Percentiles rank a stretch among this genome's conserved stretches.
Evolutionary conservation across 768 basidiomycete species (phyloP).

Genomic region (Leccinum subgranulosum): DNA sequence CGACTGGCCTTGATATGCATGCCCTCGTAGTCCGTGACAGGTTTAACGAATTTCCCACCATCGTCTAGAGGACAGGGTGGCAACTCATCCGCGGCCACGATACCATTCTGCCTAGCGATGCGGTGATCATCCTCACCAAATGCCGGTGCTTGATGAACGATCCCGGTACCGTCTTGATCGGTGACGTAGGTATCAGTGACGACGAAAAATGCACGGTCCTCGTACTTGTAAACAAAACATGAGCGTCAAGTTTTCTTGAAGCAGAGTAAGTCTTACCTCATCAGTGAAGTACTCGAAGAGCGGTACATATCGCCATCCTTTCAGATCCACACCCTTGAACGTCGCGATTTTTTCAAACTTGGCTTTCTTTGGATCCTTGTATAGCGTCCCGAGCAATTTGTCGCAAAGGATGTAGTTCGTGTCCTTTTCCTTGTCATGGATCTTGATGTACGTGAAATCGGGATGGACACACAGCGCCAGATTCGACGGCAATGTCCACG

Average conservation of each 20-base stretch:
- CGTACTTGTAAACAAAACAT: conserved; percentile 53
- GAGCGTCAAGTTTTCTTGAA: neutral
- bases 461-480: conserved; percentile 95
- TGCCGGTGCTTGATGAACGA: conserved; percentile 97
- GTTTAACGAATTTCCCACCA: conserved; percentile 78
- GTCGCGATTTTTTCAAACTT: conserved; percentile 89
- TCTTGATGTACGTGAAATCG: conserved; percentile 94
- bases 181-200: conserved; percentile 92
- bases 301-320: conserved; percentile 93
- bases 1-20: conserved; percentile 78
- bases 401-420: conserved; percentile 93
- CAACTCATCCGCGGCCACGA: conserved; percentile 85
- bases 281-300: conserved; percentile 97
- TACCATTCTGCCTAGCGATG: conserved; percentile 78
- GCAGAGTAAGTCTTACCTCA: conserved; percentile 50
- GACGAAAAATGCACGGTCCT: conserved; percentile 88
- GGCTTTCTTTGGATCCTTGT: conserved; percentile 97
- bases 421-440: conserved; percentile 84
- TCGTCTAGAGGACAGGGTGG: conserved; percentile 97
- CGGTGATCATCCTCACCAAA: conserved; percentile 99
- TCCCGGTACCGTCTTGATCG: conserved; percentile 90
- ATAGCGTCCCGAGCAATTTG: conserved; percentile 77
- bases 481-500: conserved; percentile 97
- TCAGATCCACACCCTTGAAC: conserved; percentile 90
- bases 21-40: conserved; percentile 88